A percentile compares a stretch with the other conserved stretches of the same genome.
Evolutionary conservation across 805 yeast genomes (phyloP).

Genomic region (Yamadazyma paraphyllophila): DNA sequence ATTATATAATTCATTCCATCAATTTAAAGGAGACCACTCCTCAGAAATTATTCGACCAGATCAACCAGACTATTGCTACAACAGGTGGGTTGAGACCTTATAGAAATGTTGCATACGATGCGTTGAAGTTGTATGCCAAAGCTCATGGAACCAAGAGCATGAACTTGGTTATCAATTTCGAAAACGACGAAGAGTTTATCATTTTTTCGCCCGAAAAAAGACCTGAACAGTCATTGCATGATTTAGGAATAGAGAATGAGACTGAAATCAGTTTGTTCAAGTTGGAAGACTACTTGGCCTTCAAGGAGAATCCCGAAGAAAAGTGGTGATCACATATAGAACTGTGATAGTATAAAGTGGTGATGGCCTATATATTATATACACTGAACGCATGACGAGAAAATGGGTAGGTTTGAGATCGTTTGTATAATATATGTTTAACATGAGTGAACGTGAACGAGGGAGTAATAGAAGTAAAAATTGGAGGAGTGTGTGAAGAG

Average conservation of each 20-base stretch:
- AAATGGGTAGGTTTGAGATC: too few species aligned
- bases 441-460: too few species aligned
- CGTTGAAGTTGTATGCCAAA: slow-evolving; percentile 84
- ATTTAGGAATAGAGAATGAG: slow-evolving; percentile 65
- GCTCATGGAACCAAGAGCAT: slow-evolving; percentile 95
- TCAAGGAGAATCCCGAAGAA: slow-evolving; percentile 81
- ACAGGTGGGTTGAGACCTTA: slow-evolving; percentile 78
- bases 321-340: too few species aligned
- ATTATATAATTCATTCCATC: slow-evolving; percentile 63
- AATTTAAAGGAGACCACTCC: slow-evolving; percentile 73
- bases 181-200: slow-evolving; percentile 73
- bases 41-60: slow-evolving; percentile 53
- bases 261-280: slow-evolving; percentile 89
- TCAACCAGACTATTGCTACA: slow-evolving; percentile 45
- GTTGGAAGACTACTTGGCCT: slow-evolving; percentile 59
- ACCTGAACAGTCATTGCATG: slow-evolving; percentile 28
- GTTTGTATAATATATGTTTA: too few species aligned
- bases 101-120: slow-evolving; percentile 69
- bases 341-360: too few species aligned
- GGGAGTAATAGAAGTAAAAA: too few species aligned
- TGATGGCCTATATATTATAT: too few species aligned
- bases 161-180: slow-evolving; percentile 88
- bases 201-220: slow-evolving; percentile 22
- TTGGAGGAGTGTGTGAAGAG: too few species aligned
- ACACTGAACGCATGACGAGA: neutral